phyloP scores from a whole-genome alignment of 1,284 basidiomycete genomes.

The Ustilago xerochloae region DNA sequence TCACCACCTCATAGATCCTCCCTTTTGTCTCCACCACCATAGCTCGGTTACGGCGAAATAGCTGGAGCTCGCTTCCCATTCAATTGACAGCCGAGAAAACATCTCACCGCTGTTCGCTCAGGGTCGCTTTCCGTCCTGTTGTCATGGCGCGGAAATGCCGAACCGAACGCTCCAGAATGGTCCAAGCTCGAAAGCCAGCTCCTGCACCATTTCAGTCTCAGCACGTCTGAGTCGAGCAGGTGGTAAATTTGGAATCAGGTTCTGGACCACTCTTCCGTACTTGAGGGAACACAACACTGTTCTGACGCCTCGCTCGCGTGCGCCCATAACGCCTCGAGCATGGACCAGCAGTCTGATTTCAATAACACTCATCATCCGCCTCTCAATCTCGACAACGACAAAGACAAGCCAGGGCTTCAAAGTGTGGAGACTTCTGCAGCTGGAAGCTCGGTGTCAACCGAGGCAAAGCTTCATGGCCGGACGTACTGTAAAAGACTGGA shows the following conservation, averaged over 20 bases:
- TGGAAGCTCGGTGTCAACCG: slow-evolving; percentile 1
- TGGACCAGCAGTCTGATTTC: background rate
- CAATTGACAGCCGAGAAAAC: too few relatives aligned
- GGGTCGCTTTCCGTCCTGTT: too few relatives aligned
- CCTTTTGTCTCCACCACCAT: too few relatives aligned
- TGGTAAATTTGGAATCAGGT: slow-evolving; percentile 2
- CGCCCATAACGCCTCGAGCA: too few relatives aligned
- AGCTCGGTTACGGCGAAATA: too few relatives aligned
- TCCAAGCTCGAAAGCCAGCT: background rate
- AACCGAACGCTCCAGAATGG: background rate
- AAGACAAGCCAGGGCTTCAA: too few relatives aligned
- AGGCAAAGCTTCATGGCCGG: background rate
- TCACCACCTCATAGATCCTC: too few relatives aligned
- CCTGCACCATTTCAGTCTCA: background rate
- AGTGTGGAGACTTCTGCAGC: slow-evolving; percentile 13
- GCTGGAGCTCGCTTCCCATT: too few relatives aligned
- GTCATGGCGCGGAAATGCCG: background rate
- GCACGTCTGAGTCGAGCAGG: background rate
- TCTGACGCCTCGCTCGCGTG: background rate
- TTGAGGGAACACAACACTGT: background rate
- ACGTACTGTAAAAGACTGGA: background rate
- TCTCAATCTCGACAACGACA: too few relatives aligned
- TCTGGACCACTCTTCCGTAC: slow-evolving; percentile 4
- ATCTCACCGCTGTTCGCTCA: too few relatives aligned
- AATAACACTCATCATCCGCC: background rate